Percentiles rank a stretch among this genome's conserved stretches.
Evolutionary conservation across 441 rosid species (phyloP).

Genomic region (Populus tomentosa): DNA sequence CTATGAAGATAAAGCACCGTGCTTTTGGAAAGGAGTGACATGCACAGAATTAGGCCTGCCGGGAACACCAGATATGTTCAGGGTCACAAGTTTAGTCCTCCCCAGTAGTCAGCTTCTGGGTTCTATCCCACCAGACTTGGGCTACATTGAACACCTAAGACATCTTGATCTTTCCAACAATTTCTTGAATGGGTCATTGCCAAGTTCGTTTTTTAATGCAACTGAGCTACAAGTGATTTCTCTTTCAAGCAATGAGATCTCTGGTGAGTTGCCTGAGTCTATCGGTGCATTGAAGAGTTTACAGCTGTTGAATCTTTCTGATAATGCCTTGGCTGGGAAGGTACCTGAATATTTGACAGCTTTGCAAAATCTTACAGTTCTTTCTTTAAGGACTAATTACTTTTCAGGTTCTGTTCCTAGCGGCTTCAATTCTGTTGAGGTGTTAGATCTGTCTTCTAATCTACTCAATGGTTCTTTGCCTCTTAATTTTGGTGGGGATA

Average conservation of each 20-base stretch:
- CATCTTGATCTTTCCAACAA: conserved; percentile 75
- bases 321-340: conserved; percentile 65
- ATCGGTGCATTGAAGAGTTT: conserved; percentile 38
- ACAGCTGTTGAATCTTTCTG: conserved; percentile 65
- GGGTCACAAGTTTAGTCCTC: conserved; percentile 67
- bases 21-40: conserved; percentile 73
- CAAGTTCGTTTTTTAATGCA: conserved; percentile 46
- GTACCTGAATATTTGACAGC: conserved; percentile 46
- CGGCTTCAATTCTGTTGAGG: conserved; percentile 45
- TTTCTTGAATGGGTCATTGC: conserved; percentile 66
- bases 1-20: conserved; percentile 72
- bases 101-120: conserved; percentile 68
- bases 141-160: conserved; percentile 45
- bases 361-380: conserved; percentile 50
- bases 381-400: conserved; percentile 58
- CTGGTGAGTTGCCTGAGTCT: conserved; percentile 50
- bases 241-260: conserved; percentile 58
- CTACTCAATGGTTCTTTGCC: conserved; percentile 63
- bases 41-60: conserved; percentile 44
- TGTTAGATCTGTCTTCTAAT: conserved; percentile 75
- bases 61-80: conserved; percentile 40
- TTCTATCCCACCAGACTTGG: conserved; percentile 51
- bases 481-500: conserved; percentile 44
- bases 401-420: conserved; percentile 52
- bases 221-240: conserved; percentile 57